Base-by-base conservation (phyloP, 495 filamentous ascomycete genomes). In the Gamarada debralockiae region DNA sequence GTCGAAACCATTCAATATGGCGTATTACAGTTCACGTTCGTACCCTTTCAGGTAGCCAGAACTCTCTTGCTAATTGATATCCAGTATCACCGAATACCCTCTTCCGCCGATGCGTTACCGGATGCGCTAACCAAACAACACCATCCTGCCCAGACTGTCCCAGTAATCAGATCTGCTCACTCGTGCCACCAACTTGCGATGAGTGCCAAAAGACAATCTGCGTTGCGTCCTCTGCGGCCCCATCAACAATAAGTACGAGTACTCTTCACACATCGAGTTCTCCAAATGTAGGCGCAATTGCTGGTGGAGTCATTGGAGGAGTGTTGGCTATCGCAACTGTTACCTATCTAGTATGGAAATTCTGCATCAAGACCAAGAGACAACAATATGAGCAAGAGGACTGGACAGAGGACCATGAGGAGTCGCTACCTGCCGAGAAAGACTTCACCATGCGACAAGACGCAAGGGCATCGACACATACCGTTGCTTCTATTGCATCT, bases 401-500 rank as follows among this genome's bases (percentile, higher is more conserved):
- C 22, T 65, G 65, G 42, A 65, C 72, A 17, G 78, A 82, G 25
- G 75, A 80, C 52, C 67, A 71, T 22, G 70, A 70, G 55, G 69
- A 76, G 39, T 70, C 51, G 22, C 22, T 29, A 29, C 15, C 14
- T 10, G 36, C 50, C 24, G 80, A 80, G 33, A 78, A 79, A 62
- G 71, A 84, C 50, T 82, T 83, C 57, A 72, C 77, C 29, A 74
- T 78, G 56, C 74, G 75, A 50, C 73, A 81, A 46, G 84, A 87
- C 56, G 76, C 84, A 46, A 79, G 86, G 53, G 80, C 84, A 22
- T 90, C 89, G 22, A 89, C 92, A 31, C 90, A 95, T 60, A 96
- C 92, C 3, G 86, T 89, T 48, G 79, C 83, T 56, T 97, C 92
- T 33, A 90, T 97, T 62, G 93, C 95, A 14, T 96, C 92, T 9